Base-by-base conservation (phyloP, 2,329 filamentous ascomycete species). In the Alternaria ethzedia region DNA sequence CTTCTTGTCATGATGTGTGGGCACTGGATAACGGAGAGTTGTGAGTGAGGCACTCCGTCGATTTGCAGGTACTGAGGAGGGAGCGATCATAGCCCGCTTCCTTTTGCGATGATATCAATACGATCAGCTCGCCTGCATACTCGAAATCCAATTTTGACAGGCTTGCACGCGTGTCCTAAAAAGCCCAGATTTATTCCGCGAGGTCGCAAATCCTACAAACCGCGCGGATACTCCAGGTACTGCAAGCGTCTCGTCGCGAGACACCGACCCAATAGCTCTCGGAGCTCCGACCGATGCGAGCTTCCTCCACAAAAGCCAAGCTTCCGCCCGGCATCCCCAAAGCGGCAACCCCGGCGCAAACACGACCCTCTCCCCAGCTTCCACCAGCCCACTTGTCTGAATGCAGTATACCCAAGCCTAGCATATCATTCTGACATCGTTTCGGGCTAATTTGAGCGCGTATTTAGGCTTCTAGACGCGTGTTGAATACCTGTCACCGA, bases 281-380 rank as follows among this genome's bases (percentile, higher is more conserved):
- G 67, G 68, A 32, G 55, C 55, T 63, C 55, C 55, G 61, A 58
- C 69, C 68, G 71, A 70, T 55, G 57, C 62, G 64, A 70, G 59
- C 59, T 32, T 54, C 13, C 26, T 17, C 28, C 54, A 51, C 49
- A 32, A 51, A 51, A 32, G 49, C 49, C 30, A 36, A 52, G 49
- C 25, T 46, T 17, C 4, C 49, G 9, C 21, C 41, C 69, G 66
- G 72, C 36, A 69, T 65, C 52, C 73, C 70, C 20, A 56, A 66
- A 60, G 20, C 23, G 64, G 73, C 41, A 66, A 70, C 63, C 25
- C 73, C 73, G 73, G 69, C 65, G 67, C 66, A 65, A 67, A 65
- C 32, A 43, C 36, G 41, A 36, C 59, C 17, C 13, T 36, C 25
- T 50, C 54, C 21, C 17, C 55, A 59, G 17, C 28, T 52, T 41